Percentiles rank a stretch among this genome's conserved stretches.
Conservation (phyloP, 2,329 filamentous ascomycete species). For the Fusarium tanahbumbuense region DNA sequence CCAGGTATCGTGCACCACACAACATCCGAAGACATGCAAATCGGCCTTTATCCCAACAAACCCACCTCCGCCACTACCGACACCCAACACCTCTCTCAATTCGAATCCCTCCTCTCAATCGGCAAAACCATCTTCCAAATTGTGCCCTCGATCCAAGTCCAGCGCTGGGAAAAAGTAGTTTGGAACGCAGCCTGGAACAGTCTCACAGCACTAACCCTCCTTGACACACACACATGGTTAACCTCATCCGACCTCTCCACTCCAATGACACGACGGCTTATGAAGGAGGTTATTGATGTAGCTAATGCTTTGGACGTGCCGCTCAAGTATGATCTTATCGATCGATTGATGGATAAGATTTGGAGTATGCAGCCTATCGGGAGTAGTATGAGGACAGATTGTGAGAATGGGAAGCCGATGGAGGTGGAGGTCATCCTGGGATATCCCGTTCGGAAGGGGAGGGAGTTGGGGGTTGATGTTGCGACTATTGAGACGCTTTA, state of each 20-base stretch:
- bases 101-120: slow-evolving; percentile 54
- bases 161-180: slow-evolving; percentile 70
- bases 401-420: slow-evolving; percentile 66
- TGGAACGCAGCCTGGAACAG: slow-evolving; percentile 72
- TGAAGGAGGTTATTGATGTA: slow-evolving; percentile 65
- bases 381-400: slow-evolving; percentile 69
- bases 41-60: slow-evolving; percentile 62
- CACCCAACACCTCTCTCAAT: slow-evolving; percentile 52
- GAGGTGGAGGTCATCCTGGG: slow-evolving; percentile 73
- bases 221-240: slow-evolving; percentile 64
- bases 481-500: slow-evolving; percentile 60
- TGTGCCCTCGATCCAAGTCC: slow-evolving; percentile 65
- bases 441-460: slow-evolving; percentile 67
- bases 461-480: slow-evolving; percentile 65
- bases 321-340: slow-evolving; percentile 59
- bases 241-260: slow-evolving; percentile 58
- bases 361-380: slow-evolving; percentile 57
- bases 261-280: slow-evolving; percentile 62
- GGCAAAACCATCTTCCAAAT: slow-evolving; percentile 61
- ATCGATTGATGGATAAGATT: slow-evolving; percentile 61
- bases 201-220: slow-evolving; percentile 66
- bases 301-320: slow-evolving; percentile 64
- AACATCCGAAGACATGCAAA: slow-evolving; percentile 65
- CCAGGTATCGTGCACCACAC: slow-evolving; percentile 64
- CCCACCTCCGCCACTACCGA: slow-evolving; percentile 48